A percentile compares a stretch with the other conserved stretches of the same genome.
phyloP scores from a whole-genome alignment of 2,329 filamentous ascomycete species.

The Fusarium tjaetaba region DNA sequence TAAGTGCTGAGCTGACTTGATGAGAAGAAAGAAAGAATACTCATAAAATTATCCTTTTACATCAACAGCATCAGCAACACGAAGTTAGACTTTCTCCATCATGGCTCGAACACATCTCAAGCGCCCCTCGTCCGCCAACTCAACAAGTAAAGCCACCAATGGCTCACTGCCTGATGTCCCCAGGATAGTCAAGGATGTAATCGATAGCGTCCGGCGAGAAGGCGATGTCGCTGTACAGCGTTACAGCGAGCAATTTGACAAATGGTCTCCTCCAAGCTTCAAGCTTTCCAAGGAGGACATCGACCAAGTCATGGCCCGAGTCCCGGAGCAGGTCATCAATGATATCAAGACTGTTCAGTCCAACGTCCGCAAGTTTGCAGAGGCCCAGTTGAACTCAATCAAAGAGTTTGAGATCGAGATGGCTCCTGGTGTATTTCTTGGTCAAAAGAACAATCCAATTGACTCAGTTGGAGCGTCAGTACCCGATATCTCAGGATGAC shows the following conservation, averaged over 20 bases:
- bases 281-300: not conserved
- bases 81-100: not conserved
- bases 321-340: not conserved
- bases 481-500: too few species aligned
- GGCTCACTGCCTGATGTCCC: not conserved
- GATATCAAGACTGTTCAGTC: not conserved
- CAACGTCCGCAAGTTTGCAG: not conserved
- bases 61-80: not conserved
- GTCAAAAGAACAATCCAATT: not conserved
- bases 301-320: not conserved
- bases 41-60: too few species aligned
- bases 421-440: not conserved
- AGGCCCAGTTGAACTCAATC: not conserved
- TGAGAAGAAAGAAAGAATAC: not conserved
- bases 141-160: not conserved
- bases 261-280: not conserved
- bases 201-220: not conserved
- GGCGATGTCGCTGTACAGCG: not conserved
- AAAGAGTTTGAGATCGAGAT: not conserved
- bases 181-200: not conserved
- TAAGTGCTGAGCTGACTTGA: not conserved
- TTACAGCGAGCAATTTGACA: constrained; percentile 1
- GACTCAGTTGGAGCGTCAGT: not conserved
- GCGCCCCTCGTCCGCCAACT: not conserved
- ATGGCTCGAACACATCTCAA: not conserved